Percentiles rank a stretch among this genome's conserved stretches.
These are phyloP conservation scores for Sporisorium reilianum DNA, from an alignment of 1,284 basidiomycete species.

Conservation along the genomic window DNA sequence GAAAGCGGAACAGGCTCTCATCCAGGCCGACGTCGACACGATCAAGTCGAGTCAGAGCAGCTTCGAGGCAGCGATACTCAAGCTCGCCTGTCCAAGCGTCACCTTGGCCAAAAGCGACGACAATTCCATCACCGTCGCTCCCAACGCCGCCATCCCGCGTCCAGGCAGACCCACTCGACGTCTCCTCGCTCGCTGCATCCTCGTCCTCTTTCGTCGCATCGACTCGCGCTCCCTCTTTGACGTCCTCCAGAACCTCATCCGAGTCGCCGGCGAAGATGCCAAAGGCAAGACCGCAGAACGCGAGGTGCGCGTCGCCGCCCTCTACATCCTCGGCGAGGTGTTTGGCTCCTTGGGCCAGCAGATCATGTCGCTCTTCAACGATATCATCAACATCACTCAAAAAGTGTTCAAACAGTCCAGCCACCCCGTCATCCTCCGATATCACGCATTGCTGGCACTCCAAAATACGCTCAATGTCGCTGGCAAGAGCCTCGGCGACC, in stretches of 20 bases:
- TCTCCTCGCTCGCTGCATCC: constrained; percentile 81
- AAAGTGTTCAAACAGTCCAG: constrained; percentile 44
- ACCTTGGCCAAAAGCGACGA: constrained; percentile 34
- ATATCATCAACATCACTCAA: constrained; percentile 73
- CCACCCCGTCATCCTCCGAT: constrained; percentile 78
- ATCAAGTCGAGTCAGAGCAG: constrained; percentile 77
- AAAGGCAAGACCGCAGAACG: constrained; percentile 77
- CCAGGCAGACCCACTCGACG: constrained; percentile 88
- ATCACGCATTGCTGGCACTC: constrained; percentile 82
- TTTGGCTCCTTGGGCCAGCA: constrained; percentile 83
- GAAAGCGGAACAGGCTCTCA: constrained; percentile 76
- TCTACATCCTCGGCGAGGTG: constrained; percentile 86
- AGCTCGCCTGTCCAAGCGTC: constrained; percentile 72
- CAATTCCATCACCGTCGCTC: constrained; percentile 20
- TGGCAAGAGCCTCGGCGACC: constrained; percentile 84
- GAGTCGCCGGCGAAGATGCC: constrained; percentile 50
- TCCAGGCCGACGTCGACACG: constrained; percentile 61
- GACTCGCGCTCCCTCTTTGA: constrained; percentile 86
- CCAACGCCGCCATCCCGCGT: constrained; percentile 49
- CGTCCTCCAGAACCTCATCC: constrained; percentile 74
- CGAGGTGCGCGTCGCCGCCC: constrained; percentile 78
- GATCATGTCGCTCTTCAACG: constrained; percentile 94
- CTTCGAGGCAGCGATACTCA: constrained; percentile 77
- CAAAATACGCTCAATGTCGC: constrained; percentile 81
- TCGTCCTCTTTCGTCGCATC: constrained; percentile 81